Evolutionary conservation across 108 stramenopile genomes (phyloP).

Genomic region (Skeletonema costatum): DNA sequence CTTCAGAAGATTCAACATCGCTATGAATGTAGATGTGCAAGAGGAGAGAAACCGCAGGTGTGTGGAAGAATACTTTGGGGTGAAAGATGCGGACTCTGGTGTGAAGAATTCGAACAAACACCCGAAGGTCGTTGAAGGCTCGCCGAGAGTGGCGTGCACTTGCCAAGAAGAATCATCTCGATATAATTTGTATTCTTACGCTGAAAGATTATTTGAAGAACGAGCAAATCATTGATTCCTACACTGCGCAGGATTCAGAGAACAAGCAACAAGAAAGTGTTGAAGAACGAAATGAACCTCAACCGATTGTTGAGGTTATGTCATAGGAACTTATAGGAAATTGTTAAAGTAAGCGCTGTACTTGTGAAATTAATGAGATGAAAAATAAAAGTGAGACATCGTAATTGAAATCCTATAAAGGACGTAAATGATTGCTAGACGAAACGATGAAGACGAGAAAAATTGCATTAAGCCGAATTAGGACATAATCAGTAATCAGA

Average conservation of each 20-base stretch:
- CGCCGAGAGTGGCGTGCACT: slow-evolving; percentile 34
- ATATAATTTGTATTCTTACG: slow-evolving; percentile 47
- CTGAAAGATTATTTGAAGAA: slow-evolving; percentile 37
- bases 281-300: neutral
- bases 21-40: slow-evolving; percentile 31
- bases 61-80: slow-evolving; percentile 29
- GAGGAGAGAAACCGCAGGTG: slow-evolving; percentile 13
- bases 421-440: too few species aligned
- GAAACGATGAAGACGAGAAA: too few species aligned
- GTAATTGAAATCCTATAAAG: too few species aligned
- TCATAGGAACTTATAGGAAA: too few species aligned
- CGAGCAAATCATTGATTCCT: slow-evolving; percentile 40
- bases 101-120: slow-evolving; percentile 26
- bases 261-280: neutral
- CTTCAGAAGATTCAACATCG: slow-evolving; percentile 40
- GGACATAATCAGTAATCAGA: too few species aligned
- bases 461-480: too few species aligned
- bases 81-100: neutral
- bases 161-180: slow-evolving; percentile 29
- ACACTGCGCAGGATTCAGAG: neutral
- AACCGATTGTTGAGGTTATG: neutral
- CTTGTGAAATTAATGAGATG: too few species aligned
- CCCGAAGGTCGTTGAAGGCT: slow-evolving; percentile 20
- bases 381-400: too few species aligned
- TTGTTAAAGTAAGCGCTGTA: too few species aligned